phyloP scores from a whole-genome alignment of 257 asterid species.

The Parsonsia alboflavescens region DNA sequence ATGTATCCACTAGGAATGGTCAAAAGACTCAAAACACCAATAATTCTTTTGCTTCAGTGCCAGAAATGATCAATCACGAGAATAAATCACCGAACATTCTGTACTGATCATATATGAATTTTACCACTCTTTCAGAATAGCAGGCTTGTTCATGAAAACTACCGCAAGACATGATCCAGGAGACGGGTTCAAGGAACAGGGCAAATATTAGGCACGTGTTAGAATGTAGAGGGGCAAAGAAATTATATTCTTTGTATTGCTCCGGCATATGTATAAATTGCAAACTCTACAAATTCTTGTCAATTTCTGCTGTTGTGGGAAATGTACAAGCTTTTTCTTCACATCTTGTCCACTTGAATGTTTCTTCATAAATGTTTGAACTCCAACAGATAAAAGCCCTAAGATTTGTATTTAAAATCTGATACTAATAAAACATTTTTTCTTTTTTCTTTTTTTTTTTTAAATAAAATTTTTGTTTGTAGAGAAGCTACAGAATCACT shows the following conservation, averaged over 20 bases:
- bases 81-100: constrained; percentile 57
- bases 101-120: constrained; percentile 20
- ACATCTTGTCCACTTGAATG: background rate
- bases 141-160: background rate
- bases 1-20: constrained; percentile 27
- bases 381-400: background rate
- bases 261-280: background rate
- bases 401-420: background rate
- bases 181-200: background rate
- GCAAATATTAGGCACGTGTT: background rate
- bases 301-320: background rate
- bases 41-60: constrained; percentile 22
- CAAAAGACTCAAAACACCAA: constrained; percentile 20
- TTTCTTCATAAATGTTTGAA: background rate
- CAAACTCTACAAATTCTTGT: background rate
- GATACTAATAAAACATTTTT: background rate
- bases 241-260: background rate
- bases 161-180: too few relatives aligned
- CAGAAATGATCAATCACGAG: constrained; percentile 37
- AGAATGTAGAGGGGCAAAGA: background rate
- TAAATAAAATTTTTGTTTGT: background rate
- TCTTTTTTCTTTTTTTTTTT: too few relatives aligned
- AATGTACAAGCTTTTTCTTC: background rate
- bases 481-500: background rate
- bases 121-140: background rate